Evolutionary conservation across 2,329 filamentous ascomycete species (phyloP).

Genomic region (Rhinocladiella mackenziei): DNA sequence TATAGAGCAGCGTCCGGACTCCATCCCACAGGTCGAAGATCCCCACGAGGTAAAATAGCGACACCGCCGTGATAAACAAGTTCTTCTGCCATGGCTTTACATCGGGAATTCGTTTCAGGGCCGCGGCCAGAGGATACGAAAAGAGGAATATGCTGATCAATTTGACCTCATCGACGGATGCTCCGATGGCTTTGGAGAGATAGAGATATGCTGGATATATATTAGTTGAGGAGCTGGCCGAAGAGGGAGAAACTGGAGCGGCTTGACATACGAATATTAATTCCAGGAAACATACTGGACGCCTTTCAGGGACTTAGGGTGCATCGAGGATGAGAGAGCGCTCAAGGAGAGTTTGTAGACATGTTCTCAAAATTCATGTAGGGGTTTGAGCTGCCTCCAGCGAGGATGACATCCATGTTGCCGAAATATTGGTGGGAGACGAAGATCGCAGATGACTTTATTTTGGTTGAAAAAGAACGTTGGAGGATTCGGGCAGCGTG

Average conservation of each 20-base stretch:
- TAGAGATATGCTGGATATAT: slow-evolving; percentile 56
- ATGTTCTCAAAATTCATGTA: too few relatives aligned
- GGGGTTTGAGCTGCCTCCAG: too few relatives aligned
- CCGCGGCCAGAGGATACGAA: slow-evolving; percentile 83
- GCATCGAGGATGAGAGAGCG: background rate
- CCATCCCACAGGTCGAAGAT: slow-evolving; percentile 91
- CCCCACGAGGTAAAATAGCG: slow-evolving; percentile 86
- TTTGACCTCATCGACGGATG: slow-evolving; percentile 71
- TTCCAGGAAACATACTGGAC: slow-evolving; percentile 58
- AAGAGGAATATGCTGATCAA: slow-evolving; percentile 84
- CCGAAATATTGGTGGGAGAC: too few relatives aligned
- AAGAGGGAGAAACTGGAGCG: slow-evolving; percentile 5
- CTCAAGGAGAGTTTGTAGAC: background rate
- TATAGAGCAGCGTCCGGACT: slow-evolving; percentile 71
- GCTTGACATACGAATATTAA: slow-evolving; percentile 54
- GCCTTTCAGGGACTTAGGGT: background rate
- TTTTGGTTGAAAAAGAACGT: too few relatives aligned
- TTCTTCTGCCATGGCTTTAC: slow-evolving; percentile 80
- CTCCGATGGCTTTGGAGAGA: slow-evolving; percentile 54
- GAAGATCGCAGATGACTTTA: too few relatives aligned
- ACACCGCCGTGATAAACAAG: slow-evolving; percentile 72
- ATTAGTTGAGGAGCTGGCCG: slow-evolving; percentile 3
- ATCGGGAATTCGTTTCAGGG: slow-evolving; percentile 89
- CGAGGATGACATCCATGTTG: too few relatives aligned
- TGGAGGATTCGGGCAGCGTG: too few relatives aligned